A percentile compares a stretch with the other conserved stretches of the same genome.
Conservation (phyloP, 1,284 basidiomycete genomes). For the Sporisorium sorghi region DNA sequence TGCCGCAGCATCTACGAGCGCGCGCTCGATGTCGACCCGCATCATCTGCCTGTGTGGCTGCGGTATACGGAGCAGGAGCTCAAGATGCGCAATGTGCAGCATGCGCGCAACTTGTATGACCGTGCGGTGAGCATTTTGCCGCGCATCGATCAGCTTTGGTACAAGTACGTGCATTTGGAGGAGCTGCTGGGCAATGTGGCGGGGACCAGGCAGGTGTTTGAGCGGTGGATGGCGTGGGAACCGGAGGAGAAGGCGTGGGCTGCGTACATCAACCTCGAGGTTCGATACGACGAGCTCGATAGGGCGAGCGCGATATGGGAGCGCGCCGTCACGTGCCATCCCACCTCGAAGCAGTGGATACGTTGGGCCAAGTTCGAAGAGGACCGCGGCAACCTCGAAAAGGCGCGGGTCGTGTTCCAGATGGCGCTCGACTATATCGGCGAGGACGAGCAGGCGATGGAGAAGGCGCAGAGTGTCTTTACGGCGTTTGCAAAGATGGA, state of each 20-base stretch:
- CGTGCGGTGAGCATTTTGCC: constrained; percentile 94
- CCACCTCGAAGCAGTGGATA: constrained; percentile 95
- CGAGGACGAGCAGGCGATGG: constrained; percentile 95
- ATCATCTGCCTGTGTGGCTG: constrained; percentile 90
- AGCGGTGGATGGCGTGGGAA: constrained; percentile 99
- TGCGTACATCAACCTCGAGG: constrained; percentile 95
- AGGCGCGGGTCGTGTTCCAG: constrained; percentile 94
- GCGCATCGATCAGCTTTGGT: constrained; percentile 87
- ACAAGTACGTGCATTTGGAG: constrained; percentile 98
- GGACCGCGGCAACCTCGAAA: constrained; percentile 81
- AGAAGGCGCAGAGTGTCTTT: constrained; percentile 96
- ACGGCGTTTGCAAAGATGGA: constrained; percentile 98
- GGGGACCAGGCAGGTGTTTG: constrained; percentile 95
- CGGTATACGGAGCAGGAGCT: constrained; percentile 98
- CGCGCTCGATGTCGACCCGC: constrained; percentile 92
- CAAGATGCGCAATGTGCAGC: constrained; percentile 94
- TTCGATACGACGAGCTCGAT: constrained; percentile 90
- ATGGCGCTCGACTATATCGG: constrained; percentile 96
- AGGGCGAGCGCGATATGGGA: constrained; percentile 93
- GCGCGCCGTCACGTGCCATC: constrained; percentile 90
- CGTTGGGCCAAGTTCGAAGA: constrained; percentile 98
- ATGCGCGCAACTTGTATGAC: constrained; percentile 95
- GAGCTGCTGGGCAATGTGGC: constrained; percentile 95
- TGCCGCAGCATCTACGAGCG: constrained; percentile 94
- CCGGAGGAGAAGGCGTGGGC: constrained; percentile 99